phyloP scores from a whole-genome alignment of 148 eudicot species.

The Nepenthes mirabilis region DNA sequence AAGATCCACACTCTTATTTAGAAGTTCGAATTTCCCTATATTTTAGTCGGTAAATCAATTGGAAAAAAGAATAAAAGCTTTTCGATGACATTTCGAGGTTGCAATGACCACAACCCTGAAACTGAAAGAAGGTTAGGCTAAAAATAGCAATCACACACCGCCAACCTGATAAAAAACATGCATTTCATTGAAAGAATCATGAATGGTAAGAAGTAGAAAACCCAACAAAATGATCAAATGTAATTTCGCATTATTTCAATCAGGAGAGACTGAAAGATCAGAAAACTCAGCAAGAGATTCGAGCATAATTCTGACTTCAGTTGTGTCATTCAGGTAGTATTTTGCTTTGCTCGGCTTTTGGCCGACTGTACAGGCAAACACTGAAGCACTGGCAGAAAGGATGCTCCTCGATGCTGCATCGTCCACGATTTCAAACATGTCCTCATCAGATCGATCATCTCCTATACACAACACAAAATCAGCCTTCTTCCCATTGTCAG shows the following conservation, averaged over 20 bases:
- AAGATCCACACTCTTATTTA: too few relatives aligned
- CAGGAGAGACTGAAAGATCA: conserved; percentile 1
- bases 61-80: too few relatives aligned
- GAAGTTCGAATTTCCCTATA: too few relatives aligned
- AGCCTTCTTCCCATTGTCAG: conserved; percentile 19
- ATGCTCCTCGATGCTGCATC: conserved; percentile 3
- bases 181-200: too few relatives aligned
- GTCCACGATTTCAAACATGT: conserved; percentile 10
- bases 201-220: too few relatives aligned
- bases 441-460: conserved; percentile 13
- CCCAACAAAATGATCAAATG: too few relatives aligned
- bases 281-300: conserved; percentile 9
- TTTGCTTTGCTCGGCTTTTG: conserved; percentile 16
- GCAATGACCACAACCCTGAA: too few relatives aligned
- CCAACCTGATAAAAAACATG: too few relatives aligned
- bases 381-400: conserved; percentile 4
- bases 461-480: conserved; percentile 25
- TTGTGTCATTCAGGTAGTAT: conserved; percentile 12
- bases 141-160: too few relatives aligned
- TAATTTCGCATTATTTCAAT: neutral
- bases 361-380: conserved; percentile 11
- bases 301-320: conserved; percentile 9
- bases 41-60: too few relatives aligned
- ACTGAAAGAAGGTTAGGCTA: too few relatives aligned
- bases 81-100: too few relatives aligned